Evolutionary conservation across 345 rosid genomes (phyloP).

Genomic region (Tarenaya hassleriana): DNA sequence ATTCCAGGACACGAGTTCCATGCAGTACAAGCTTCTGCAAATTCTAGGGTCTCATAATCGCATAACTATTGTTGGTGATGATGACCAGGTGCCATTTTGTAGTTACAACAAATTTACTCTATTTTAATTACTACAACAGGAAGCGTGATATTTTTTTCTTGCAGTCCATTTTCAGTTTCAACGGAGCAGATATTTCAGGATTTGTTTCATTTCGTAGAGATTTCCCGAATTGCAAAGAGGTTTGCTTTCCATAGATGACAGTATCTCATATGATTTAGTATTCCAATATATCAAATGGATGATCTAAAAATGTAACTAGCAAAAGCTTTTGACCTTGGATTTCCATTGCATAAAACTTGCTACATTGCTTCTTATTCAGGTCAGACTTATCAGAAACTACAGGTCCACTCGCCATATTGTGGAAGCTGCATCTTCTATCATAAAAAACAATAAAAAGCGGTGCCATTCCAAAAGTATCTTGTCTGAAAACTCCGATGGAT

Average conservation of each 20-base stretch:
- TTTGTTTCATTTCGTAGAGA: slow-evolving; percentile 84
- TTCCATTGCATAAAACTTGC: slow-evolving; percentile 7
- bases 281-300: slow-evolving; percentile 5
- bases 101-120: neutral
- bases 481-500: slow-evolving; percentile 77
- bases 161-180: slow-evolving; percentile 94
- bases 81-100: slow-evolving; percentile 65
- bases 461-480: slow-evolving; percentile 58
- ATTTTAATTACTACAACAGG: neutral
- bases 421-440: slow-evolving; percentile 87
- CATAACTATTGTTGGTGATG: slow-evolving; percentile 87
- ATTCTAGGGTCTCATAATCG: slow-evolving; percentile 68
- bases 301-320: slow-evolving; percentile 1
- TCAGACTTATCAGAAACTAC: slow-evolving; percentile 74
- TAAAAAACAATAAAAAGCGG: slow-evolving; percentile 60
- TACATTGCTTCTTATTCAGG: slow-evolving; percentile 36
- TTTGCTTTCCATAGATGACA: slow-evolving; percentile 23
- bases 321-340: neutral
- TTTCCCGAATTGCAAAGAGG: slow-evolving; percentile 79
- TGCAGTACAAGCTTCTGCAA: slow-evolving; percentile 67
- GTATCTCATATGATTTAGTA: neutral
- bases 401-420: slow-evolving; percentile 80
- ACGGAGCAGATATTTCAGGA: slow-evolving; percentile 86
- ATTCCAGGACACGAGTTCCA: slow-evolving; percentile 93
- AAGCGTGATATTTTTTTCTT: slow-evolving; percentile 18